Percentiles rank a stretch among this genome's conserved stretches.
phyloP scores from a whole-genome alignment of 768 basidiomycete species.

The Serendipita vermifera region DNA sequence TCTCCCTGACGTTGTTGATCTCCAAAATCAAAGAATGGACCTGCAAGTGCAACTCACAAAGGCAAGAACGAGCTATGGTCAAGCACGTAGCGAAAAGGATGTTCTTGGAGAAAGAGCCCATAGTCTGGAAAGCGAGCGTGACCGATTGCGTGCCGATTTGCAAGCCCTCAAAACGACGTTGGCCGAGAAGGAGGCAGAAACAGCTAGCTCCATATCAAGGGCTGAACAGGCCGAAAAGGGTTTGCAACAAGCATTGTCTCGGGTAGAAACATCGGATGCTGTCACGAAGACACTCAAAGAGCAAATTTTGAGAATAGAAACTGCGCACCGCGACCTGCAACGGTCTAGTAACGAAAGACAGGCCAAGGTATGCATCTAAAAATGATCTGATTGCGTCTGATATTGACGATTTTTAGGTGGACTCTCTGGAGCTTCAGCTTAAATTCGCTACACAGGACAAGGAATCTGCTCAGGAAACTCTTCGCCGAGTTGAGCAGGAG shows the following conservation, averaged over 20 bases:
- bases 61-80: constrained; percentile 63
- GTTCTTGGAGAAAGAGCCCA: constrained; percentile 47
- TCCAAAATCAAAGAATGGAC: constrained; percentile 32
- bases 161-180: constrained; percentile 39
- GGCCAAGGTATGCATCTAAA: constrained; percentile 47
- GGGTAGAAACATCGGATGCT: constrained; percentile 62
- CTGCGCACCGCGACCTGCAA: constrained; percentile 39
- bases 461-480: constrained; percentile 39
- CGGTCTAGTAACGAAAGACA: constrained; percentile 45
- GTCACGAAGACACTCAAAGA: constrained; percentile 46
- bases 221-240: constrained; percentile 59
- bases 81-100: constrained; percentile 74
- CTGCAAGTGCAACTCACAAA: constrained; percentile 61
- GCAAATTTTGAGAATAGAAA: constrained; percentile 50
- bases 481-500: constrained; percentile 43
- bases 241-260: constrained; percentile 54
- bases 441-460: constrained; percentile 49
- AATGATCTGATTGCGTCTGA: constrained; percentile 11
- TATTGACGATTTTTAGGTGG: constrained; percentile 32
- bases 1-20: constrained; percentile 38
- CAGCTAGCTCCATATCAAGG: constrained; percentile 34
- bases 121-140: constrained; percentile 51
- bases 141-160: constrained; percentile 41
- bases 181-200: constrained; percentile 34
- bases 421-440: constrained; percentile 45